phyloP scores from a whole-genome alignment of 768 basidiomycete species.

The Plicaturopsis crispa region DNA sequence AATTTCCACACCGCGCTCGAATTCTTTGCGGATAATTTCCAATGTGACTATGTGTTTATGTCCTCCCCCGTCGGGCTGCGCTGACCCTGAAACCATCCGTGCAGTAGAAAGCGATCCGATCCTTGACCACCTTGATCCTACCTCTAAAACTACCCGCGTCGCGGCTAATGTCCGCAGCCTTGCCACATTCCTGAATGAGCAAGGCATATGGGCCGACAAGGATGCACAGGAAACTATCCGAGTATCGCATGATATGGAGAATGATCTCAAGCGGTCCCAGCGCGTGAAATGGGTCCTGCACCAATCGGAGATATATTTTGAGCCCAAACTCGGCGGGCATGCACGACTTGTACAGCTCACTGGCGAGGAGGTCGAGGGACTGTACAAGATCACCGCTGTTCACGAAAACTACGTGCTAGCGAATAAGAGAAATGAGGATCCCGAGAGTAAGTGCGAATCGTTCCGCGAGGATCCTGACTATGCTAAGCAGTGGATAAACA shows the following conservation, averaged over 20 bases:
- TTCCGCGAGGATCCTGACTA: no score
- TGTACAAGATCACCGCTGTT: neutral
- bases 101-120: neutral
- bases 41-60: no score
- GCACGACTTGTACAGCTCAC: neutral
- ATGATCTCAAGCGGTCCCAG: conserved; percentile 4
- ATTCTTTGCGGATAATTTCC: no score
- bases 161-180: neutral
- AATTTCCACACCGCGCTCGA: no score
- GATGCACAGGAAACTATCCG: neutral
- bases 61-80: no score
- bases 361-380: neutral
- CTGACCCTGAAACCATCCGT: neutral
- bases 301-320: conserved; percentile 5
- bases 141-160: neutral
- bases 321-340: conserved; percentile 2
- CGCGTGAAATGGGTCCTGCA: conserved; percentile 6
- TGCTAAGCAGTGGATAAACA: no score
- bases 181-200: neutral
- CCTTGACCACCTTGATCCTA: neutral
- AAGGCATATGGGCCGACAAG: neutral
- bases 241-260: neutral
- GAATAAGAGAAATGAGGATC: neutral
- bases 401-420: neutral
- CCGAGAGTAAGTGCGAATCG: no score